phyloP scores from a whole-genome alignment of 78 protist species.

The Speleostelium caveatum region DNA sequence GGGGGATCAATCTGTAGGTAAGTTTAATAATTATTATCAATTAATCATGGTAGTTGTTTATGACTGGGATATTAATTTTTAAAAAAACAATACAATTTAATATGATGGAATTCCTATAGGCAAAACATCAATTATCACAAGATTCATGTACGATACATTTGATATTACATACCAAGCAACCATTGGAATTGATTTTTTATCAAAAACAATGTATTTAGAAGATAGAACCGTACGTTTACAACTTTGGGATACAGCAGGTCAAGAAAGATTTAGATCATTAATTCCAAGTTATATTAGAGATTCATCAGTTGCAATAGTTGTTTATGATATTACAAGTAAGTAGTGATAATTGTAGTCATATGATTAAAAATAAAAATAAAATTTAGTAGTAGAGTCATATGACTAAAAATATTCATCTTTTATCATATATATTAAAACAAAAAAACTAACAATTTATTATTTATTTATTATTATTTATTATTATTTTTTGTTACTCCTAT shows the following conservation, averaged over 20 bases:
- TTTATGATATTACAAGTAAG: conserved; percentile 98
- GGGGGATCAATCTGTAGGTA: conserved; percentile 84
- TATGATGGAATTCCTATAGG: too few relatives aligned
- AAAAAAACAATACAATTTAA: too few relatives aligned
- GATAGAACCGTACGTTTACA: conserved; percentile 97
- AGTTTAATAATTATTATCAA: not conserved
- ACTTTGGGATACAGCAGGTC: conserved; percentile 97
- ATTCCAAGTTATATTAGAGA: conserved; percentile 99
- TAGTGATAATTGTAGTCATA: not conserved
- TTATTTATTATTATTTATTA: too few relatives aligned
- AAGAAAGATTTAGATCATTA: conserved; percentile 95
- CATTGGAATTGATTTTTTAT: conserved; percentile 98
- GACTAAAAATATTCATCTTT: too few relatives aligned
- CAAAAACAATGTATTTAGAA: conserved; percentile 96
- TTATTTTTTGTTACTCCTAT: not conserved
- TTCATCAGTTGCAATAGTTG: conserved; percentile 97
- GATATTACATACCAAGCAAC: conserved; percentile 97
- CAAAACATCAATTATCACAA: conserved; percentile 96
- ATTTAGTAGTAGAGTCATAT: too few relatives aligned
- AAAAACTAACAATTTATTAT: too few relatives aligned
- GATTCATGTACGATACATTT: conserved; percentile 99
- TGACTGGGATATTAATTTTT: not conserved
- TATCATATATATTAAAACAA: too few relatives aligned
- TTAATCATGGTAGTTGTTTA: not conserved
- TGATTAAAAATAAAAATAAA: too few relatives aligned